A percentile compares a stretch with the other conserved stretches of the same genome.
Evolutionary conservation across 345 rosid genomes (phyloP).

Genomic region (Populus tremula): DNA sequence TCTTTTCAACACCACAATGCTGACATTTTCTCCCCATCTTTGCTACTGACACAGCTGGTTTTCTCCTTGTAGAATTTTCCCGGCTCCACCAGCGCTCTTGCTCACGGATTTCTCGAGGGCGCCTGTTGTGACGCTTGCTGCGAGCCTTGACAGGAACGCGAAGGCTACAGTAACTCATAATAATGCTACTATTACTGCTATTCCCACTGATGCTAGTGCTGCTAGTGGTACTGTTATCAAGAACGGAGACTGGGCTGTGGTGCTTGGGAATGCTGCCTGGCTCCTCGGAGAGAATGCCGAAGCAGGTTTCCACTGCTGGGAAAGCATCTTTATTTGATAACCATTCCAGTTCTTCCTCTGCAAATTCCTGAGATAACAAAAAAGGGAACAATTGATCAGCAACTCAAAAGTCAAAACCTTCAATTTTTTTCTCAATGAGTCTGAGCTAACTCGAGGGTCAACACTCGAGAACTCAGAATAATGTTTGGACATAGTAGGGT

Average conservation of each 20-base stretch:
- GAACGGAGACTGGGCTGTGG: conserved; percentile 60
- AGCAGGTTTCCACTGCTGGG: conserved; percentile 63
- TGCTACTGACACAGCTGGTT: conserved; percentile 11
- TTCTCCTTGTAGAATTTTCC: conserved; percentile 24
- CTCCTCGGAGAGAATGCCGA: conserved; percentile 30
- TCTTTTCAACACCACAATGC: conserved; percentile 79
- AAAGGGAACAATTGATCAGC: not conserved
- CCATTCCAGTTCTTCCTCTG: conserved; percentile 89
- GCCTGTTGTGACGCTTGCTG: conserved; percentile 50
- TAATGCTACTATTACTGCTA: conserved; percentile 13
- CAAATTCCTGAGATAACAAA: conserved; percentile 38
- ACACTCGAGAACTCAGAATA: conserved; percentile 10
- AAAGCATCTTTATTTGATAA: conserved; percentile 67
- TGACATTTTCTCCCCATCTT: conserved; percentile 68
- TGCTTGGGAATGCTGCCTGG: conserved; percentile 37
- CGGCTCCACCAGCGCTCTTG: conserved; percentile 28
- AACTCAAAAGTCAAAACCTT: not conserved
- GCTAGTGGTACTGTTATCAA: conserved; percentile 53
- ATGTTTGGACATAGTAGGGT: not conserved
- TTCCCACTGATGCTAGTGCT: conserved; percentile 29
- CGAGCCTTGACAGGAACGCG: conserved; percentile 56
- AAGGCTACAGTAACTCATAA: conserved; percentile 44
- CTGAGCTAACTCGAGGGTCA: conserved; percentile 18
- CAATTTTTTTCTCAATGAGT: not conserved
- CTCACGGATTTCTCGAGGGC: conserved; percentile 33